Evolutionary conservation across 495 filamentous ascomycete genomes (phyloP).

Genomic region (Platismatia glauca): DNA sequence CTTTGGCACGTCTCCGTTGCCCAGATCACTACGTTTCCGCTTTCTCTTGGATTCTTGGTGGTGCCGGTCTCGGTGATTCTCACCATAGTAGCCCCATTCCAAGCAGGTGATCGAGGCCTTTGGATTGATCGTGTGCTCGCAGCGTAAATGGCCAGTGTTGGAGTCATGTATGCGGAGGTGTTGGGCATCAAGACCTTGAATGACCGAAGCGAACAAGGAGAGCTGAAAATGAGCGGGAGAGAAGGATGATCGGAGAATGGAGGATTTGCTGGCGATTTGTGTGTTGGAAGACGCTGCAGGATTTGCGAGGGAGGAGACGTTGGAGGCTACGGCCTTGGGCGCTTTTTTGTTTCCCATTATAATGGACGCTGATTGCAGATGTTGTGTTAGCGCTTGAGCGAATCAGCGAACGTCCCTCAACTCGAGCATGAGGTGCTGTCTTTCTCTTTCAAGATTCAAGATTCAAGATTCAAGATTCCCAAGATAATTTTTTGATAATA

Average conservation of each 20-base stretch:
- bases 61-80: slow-evolving; percentile 30
- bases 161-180: slow-evolving; percentile 53
- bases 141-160: slow-evolving; percentile 46
- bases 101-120: slow-evolving; percentile 47
- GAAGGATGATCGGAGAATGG: slow-evolving; percentile 45
- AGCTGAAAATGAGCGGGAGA: slow-evolving; percentile 48
- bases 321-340: slow-evolving; percentile 36
- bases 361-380: background rate
- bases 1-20: slow-evolving; percentile 35
- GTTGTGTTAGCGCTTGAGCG: background rate
- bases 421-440: no score
- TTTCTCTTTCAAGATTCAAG: no score
- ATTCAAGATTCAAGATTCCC: no score
- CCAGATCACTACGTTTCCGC: slow-evolving; percentile 43
- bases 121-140: slow-evolving; percentile 44
- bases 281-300: slow-evolving; percentile 33
- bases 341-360: slow-evolving; percentile 45
- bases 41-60: slow-evolving; percentile 45
- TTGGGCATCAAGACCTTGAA: slow-evolving; percentile 51
- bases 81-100: slow-evolving; percentile 46
- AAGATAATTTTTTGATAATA: no score
- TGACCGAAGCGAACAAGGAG: slow-evolving; percentile 51
- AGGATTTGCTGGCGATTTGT: slow-evolving; percentile 38
- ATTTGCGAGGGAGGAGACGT: slow-evolving; percentile 41
- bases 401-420: background rate